Evolutionary conservation across 495 filamentous ascomycete species (phyloP).

Genomic region (Neurospora cerealis): DNA sequence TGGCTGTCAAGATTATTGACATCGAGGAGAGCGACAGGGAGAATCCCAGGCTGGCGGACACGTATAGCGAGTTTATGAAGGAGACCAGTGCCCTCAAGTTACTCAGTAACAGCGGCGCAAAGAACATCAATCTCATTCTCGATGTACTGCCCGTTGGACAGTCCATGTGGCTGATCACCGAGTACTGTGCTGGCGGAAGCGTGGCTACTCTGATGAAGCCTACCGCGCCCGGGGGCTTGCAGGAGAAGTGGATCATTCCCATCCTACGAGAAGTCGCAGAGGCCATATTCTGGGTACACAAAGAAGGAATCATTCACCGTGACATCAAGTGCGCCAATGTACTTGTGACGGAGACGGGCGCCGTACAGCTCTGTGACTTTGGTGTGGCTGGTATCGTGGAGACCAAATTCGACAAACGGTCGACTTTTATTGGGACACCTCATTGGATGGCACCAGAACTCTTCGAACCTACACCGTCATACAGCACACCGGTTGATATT

Average conservation of each 20-base stretch:
- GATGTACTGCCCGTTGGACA: constrained; percentile 80
- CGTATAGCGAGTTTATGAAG: constrained; percentile 75
- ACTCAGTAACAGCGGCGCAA: constrained; percentile 71
- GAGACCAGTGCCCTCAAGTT: constrained; percentile 82
- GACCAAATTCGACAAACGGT: constrained; percentile 71
- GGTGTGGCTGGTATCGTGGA: constrained; percentile 86
- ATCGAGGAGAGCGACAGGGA: constrained; percentile 77
- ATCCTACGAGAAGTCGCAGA: constrained; percentile 82
- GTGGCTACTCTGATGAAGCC: constrained; percentile 71
- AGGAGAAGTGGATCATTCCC: constrained; percentile 83
- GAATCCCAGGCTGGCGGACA: constrained; percentile 65
- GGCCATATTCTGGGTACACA: constrained; percentile 77
- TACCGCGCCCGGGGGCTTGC: constrained; percentile 59
- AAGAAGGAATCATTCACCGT: constrained; percentile 87
- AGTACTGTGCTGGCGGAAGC: constrained; percentile 92
- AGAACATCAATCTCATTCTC: constrained; percentile 84
- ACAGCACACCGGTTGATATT: constrained; percentile 72
- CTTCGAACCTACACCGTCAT: constrained; percentile 45
- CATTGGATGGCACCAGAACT: constrained; percentile 97
- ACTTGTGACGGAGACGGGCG: constrained; percentile 77
- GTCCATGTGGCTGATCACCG: constrained; percentile 90
- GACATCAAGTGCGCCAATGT: constrained; percentile 96
- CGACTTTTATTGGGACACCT: constrained; percentile 88
- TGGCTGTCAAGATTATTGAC: constrained; percentile 93
- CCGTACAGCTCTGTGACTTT: constrained; percentile 89